Evolutionary conservation across 208 protist genomes (phyloP).

Genomic region (Phytomonas sp.): DNA sequence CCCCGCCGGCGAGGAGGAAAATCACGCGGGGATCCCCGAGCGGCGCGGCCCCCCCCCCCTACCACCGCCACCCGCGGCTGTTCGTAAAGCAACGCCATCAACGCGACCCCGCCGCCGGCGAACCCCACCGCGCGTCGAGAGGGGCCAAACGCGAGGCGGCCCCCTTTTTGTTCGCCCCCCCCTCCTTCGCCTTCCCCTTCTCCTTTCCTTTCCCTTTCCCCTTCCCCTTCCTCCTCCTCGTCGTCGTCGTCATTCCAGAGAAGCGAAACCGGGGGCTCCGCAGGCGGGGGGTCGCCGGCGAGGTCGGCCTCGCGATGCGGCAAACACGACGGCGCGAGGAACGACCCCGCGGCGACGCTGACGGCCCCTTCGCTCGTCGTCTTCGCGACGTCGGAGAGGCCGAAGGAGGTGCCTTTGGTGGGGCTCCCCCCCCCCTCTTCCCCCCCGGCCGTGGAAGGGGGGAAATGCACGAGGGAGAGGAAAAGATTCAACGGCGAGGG

Average conservation of each 20-base stretch:
- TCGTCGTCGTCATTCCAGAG: slow-evolving; percentile 1
- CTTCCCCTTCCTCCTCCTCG: background rate
- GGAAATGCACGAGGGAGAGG: no score
- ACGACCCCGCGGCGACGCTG: background rate
- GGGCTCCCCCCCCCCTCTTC: no score
- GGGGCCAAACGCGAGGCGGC: slow-evolving; percentile 11
- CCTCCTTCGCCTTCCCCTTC: background rate
- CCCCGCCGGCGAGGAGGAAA: slow-evolving; percentile 16
- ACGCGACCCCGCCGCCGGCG: slow-evolving; percentile 34
- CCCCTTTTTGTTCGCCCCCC: background rate
- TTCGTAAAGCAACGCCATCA: slow-evolving; percentile 56
- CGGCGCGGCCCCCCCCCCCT: slow-evolving; percentile 45
- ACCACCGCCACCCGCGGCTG: slow-evolving; percentile 50
- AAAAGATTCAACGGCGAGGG: no score
- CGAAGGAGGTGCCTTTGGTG: no score
- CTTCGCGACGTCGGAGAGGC: no score
- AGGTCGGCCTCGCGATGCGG: background rate
- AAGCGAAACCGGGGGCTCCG: background rate
- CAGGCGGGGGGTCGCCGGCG: background rate
- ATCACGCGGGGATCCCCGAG: slow-evolving; percentile 24
- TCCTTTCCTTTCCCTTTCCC: background rate
- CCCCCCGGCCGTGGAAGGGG: no score
- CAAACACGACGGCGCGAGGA: background rate
- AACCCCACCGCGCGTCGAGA: slow-evolving; percentile 18
- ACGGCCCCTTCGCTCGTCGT: no score